A percentile compares a stretch with the other conserved stretches of the same genome.
Evolutionary conservation across 257 asterid species (phyloP).

Genomic region (Leptodermis oblonga): DNA sequence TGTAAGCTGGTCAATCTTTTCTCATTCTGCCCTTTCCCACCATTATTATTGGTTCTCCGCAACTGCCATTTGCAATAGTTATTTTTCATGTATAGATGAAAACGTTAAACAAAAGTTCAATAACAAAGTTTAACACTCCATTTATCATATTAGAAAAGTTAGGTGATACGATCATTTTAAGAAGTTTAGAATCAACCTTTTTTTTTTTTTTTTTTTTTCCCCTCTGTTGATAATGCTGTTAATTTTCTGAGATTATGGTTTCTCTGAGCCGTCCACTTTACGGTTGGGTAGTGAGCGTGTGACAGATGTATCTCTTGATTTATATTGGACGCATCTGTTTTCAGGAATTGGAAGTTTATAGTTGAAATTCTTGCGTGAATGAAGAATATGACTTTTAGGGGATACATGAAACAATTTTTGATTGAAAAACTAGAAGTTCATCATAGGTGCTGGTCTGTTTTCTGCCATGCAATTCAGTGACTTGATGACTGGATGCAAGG

Average conservation of each 20-base stretch:
- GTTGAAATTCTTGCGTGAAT: not conserved
- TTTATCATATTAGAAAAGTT: too few species aligned
- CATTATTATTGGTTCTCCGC: too few species aligned
- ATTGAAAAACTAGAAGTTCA: not conserved
- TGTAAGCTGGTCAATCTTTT: too few species aligned
- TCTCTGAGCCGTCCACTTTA: not conserved
- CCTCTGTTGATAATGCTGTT: not conserved
- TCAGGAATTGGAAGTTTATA: not conserved
- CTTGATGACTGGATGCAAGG: not conserved
- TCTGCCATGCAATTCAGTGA: not conserved
- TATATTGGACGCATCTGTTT: not conserved
- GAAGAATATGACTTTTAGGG: not conserved
- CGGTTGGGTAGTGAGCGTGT: not conserved
- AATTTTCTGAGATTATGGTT: not conserved
- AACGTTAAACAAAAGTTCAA: too few species aligned
- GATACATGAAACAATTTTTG: too few species aligned
- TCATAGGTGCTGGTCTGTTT: not conserved
- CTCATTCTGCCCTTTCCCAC: too few species aligned
- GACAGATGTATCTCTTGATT: not conserved
- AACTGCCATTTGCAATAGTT: too few species aligned
- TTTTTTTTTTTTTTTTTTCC: too few species aligned
- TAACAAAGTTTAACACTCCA: too few species aligned
- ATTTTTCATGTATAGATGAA: too few species aligned
- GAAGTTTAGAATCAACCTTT: not conserved
- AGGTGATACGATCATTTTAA: too few species aligned